Evolutionary conservation across 1,284 basidiomycete genomes (phyloP).

Genomic region (Sporisorium graminicola): DNA sequence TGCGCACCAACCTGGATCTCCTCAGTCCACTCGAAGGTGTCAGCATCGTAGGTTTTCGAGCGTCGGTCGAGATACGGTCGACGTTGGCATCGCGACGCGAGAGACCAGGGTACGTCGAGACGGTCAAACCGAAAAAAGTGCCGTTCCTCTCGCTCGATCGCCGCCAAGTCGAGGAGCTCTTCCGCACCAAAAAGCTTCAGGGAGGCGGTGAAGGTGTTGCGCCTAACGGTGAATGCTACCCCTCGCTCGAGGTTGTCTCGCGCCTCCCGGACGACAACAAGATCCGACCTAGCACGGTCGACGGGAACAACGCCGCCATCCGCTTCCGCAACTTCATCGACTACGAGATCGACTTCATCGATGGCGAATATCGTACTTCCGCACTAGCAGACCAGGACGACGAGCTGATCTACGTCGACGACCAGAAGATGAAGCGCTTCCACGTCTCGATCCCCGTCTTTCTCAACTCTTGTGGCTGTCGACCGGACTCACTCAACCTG

Average conservation of each 20-base stretch:
- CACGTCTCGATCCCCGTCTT: slow-evolving; percentile 24
- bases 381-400: not conserved
- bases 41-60: slow-evolving; percentile 19
- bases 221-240: slow-evolving; percentile 25
- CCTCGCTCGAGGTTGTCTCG: slow-evolving; percentile 21
- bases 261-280: slow-evolving; percentile 34
- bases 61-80: slow-evolving; percentile 14
- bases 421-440: slow-evolving; percentile 45
- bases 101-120: slow-evolving; percentile 22
- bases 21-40: slow-evolving; percentile 29
- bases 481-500: slow-evolving; percentile 36
- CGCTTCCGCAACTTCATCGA: slow-evolving; percentile 31
- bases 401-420: slow-evolving; percentile 29
- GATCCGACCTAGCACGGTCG: slow-evolving; percentile 33
- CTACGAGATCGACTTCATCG: slow-evolving; percentile 48
- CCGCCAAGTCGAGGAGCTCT: slow-evolving; percentile 19
- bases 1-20: slow-evolving; percentile 32
- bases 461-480: slow-evolving; percentile 33
- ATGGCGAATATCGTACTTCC: slow-evolving; percentile 17
- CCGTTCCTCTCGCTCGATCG: slow-evolving; percentile 26
- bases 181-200: slow-evolving; percentile 13
- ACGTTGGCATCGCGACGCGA: slow-evolving; percentile 21
- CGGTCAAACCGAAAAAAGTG: slow-evolving; percentile 16
- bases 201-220: slow-evolving; percentile 24
- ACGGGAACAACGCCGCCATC: slow-evolving; percentile 36